These are phyloP conservation scores for Scedosporium boydii DNA, from an alignment of 2,329 filamentous ascomycete species.

Conservation along the genomic window DNA sequence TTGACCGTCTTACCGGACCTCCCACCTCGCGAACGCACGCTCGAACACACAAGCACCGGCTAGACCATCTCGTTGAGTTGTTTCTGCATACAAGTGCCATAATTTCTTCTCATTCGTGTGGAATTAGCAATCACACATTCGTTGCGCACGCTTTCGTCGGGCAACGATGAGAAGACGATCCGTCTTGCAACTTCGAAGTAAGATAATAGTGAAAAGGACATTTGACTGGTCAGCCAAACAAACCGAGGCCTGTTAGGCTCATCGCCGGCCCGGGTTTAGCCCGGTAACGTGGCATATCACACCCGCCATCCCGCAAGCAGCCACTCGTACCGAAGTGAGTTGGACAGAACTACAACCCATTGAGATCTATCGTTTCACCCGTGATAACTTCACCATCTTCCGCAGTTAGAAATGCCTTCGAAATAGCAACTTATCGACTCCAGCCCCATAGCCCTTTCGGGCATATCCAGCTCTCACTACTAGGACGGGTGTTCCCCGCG, in stretches of 20 bases:
- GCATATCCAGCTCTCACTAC: not conserved
- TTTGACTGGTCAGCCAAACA: too few species aligned
- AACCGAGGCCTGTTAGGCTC: not conserved
- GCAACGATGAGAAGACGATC: too few species aligned
- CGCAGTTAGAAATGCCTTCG: not conserved
- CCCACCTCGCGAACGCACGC: not conserved
- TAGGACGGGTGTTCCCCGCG: not conserved
- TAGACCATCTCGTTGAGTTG: not conserved
- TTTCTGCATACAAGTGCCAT: not conserved
- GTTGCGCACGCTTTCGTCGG: too few species aligned
- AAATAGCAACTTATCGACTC: not conserved
- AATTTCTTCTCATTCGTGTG: not conserved
- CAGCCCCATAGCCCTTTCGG: not conserved
- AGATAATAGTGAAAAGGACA: not conserved
- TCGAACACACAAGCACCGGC: not conserved
- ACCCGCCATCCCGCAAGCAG: too few species aligned
- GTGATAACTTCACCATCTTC: not conserved
- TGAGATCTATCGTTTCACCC: not conserved
- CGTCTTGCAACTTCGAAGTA: not conserved
- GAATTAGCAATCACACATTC: too few species aligned
- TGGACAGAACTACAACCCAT: not conserved
- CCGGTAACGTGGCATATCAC: not conserved
- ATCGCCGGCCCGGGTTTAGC: not conserved
- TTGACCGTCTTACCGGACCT: not conserved
- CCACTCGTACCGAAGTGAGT: too few species aligned